Evolutionary conservation across 345 rosid species (phyloP).

Genomic region (Anastatica hierochuntica): DNA sequence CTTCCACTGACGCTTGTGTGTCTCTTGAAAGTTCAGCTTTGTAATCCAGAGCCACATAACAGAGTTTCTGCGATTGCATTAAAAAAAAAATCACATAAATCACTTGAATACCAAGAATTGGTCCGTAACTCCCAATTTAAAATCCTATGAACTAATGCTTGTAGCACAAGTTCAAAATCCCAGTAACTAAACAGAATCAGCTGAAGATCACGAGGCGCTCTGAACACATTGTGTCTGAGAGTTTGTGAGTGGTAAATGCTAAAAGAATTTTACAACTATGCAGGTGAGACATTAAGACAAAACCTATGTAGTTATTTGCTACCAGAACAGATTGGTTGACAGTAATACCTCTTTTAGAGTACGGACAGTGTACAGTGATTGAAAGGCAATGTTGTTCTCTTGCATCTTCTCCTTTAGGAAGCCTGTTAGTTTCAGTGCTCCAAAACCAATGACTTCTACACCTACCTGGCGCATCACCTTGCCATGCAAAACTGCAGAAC

Average conservation of each 20-base stretch:
- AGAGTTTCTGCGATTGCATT: constrained; percentile 49
- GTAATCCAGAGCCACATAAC: constrained; percentile 86
- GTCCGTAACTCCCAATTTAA: not conserved
- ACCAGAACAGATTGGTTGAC: not conserved
- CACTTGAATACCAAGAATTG: not conserved
- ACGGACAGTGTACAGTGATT: constrained; percentile 69
- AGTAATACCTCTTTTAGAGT: constrained; percentile 73
- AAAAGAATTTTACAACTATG: not conserved
- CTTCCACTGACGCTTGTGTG: constrained; percentile 53
- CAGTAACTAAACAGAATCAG: not conserved
- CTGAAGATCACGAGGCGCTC: not conserved
- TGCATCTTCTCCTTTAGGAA: constrained; percentile 76
- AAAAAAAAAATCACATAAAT: constrained; percentile 14
- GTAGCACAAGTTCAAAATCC: not conserved
- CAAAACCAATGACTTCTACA: constrained; percentile 71
- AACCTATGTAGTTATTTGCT: not conserved
- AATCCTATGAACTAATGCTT: not conserved
- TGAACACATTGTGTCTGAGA: not conserved
- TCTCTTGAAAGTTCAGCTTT: constrained; percentile 51
- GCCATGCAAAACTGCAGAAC: constrained; percentile 66
- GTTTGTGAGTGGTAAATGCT: not conserved
- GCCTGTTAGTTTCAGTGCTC: constrained; percentile 81
- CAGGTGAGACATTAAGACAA: not conserved
- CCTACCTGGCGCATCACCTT: constrained; percentile 87
- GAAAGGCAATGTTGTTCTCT: constrained; percentile 55